Conservation (phyloP, 495 filamentous ascomycete species). For the Entonaema liquescens region DNA sequence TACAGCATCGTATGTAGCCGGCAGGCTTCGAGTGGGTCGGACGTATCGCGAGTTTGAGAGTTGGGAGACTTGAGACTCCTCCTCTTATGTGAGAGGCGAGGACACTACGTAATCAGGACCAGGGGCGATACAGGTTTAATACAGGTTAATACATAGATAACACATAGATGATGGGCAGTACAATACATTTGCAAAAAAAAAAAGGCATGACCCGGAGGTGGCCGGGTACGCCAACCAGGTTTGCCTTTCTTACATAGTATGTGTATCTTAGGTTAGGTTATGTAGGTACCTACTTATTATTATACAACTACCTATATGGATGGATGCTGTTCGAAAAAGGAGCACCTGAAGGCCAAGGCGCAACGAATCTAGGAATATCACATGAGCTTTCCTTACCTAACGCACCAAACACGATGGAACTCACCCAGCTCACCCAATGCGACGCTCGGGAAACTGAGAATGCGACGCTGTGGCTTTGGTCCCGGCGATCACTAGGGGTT, state of each 20-base stretch:
- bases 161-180: too few relatives aligned
- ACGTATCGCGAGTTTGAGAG: constrained; percentile 22
- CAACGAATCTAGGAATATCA: constrained; percentile 44
- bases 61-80: constrained; percentile 3
- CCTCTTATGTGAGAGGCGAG: constrained; percentile 3
- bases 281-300: too few relatives aligned
- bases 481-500: constrained; percentile 38
- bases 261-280: too few relatives aligned
- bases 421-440: constrained; percentile 35
- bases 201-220: constrained; percentile 8
- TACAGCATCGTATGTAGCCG: constrained; percentile 14
- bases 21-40: constrained; percentile 7
- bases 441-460: constrained; percentile 43
- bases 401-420: constrained; percentile 46
- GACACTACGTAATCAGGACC: constrained; percentile 8
- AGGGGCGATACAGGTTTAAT: neutral
- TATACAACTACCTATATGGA: too few relatives aligned
- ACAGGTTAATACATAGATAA: neutral
- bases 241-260: neutral
- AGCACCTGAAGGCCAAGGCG: constrained; percentile 26
- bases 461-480: constrained; percentile 47
- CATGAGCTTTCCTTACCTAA: constrained; percentile 45
- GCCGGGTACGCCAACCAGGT: constrained; percentile 30
- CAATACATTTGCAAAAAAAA: neutral
- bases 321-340: constrained; percentile 9